Base-by-base conservation (phyloP, 306 rosid genomes). In the Ceratonia siliqua region DNA sequence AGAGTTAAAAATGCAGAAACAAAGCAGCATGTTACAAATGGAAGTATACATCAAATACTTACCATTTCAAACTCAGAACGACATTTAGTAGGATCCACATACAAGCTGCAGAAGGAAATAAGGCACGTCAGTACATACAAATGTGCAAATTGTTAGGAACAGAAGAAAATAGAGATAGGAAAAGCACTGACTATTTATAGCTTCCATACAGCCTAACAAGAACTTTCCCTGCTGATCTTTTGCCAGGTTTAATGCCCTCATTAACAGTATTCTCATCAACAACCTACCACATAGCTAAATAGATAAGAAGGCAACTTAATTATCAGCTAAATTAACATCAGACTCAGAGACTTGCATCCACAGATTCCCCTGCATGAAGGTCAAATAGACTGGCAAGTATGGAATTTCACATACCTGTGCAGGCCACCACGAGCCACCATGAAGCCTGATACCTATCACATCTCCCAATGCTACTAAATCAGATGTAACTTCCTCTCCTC, bases 201-300 rank as follows among this genome's bases (percentile, higher is more conserved):
- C 89, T 87, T 84, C 97, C 97, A 15, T 89, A 91, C 24, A 85
- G 75, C 89, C 94, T 80, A 79, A 91, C 97, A 74, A 80, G 87
- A 68, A 87, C 83, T 18, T 84, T 74, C 56, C 71, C 74, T 0
- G 81, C 22, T 21, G 80, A 70, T 69, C 64, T 71, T 46, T 69
- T 46, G 2, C 81, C 45, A 8, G 91, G 89, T 73, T 57, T 89
- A 39, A 62, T 21, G 5, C 71, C 68, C 48, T 33, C 57, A 39
- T 21, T 8, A 18, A 88, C 75, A 18, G 70, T 32, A 3, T 76
- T 75, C 28, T 81, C 90, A 84, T 82, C 77, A 83, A 87, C 80
- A 76, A 91, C 89, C 97, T 91, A 79, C 68, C 78, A 76, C 73
- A 79, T 42, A 48, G 25, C 48, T 17, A 62, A 72, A 59, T 49